Evolutionary conservation across 129 eudicot genomes (phyloP), one percentile per base, ranked within the genome.

Genomic region (Daucus carota): DNA sequence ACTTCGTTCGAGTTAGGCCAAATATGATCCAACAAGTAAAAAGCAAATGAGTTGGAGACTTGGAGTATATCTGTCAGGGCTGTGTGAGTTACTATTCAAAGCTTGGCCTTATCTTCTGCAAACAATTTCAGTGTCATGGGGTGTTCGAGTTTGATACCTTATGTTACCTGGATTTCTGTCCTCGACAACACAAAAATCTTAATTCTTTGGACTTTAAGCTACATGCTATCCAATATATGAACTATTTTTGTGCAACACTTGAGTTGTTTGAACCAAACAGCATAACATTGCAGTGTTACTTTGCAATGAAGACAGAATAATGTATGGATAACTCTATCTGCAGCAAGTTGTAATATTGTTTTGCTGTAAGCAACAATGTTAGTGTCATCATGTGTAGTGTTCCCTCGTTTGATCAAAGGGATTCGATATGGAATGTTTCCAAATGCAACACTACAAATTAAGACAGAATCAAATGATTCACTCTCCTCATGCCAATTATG

Each of bases 381-480:
- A 22, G 29, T n/a, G 31, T 9, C 31, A 9, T 54, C 63, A 54
- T 54, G 63, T 54, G 63, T 54, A n/a, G 9, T 54, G 63, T 54
- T n/a, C 31, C 63, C 26, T 50, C 8, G 1, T 4, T 48, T 50
- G 26, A 50, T 52, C 62, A 22, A 22, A 24, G 54, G 54, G 28
- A 52, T 54, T 54, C 63, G 63, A n/a, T 54, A 54, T n/a, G 31
- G 63, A 54, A n/a, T 54, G 63, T 54, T 54, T 54, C 63, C 63
- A 54, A 54, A n/a, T n/a, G 63, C 63, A n/a, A 54, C 11, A 54
- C 63, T 54, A 54, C 63, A 54, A 54, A 54, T 1, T 54, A 1
- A n/a, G 4, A n/a, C n/a, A 36, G 63, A 54, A n/a, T 54, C 31
- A 54, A n/a, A n/a, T 54, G 63, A n/a, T 54, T 54, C 59, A 50